phyloP scores from a whole-genome alignment of 164 flowering plant species.

The Akebia trifoliata region DNA sequence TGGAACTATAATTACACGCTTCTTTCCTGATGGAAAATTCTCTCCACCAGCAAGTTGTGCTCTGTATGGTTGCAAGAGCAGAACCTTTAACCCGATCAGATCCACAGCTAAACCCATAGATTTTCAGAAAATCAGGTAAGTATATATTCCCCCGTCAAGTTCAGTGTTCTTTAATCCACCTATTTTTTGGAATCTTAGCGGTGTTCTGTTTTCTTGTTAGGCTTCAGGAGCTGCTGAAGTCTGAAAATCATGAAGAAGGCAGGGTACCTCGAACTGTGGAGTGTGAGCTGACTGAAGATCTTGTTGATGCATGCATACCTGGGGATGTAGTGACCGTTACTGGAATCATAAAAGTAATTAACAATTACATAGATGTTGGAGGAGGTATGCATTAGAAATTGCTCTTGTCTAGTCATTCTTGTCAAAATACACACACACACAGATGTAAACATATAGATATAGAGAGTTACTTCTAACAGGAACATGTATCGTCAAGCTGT shows the following conservation, averaged over 20 bases:
- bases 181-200: slow-evolving; percentile 6
- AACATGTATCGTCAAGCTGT: too few species aligned
- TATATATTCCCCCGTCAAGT: too few species aligned
- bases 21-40: slow-evolving; percentile 90
- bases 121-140: slow-evolving; percentile 91
- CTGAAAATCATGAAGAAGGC: slow-evolving; percentile 91
- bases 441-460: too few species aligned
- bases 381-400: slow-evolving; percentile 56
- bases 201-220: slow-evolving; percentile 26
- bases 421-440: background rate
- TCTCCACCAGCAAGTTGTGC: slow-evolving; percentile 69
- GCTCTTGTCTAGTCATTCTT: background rate
- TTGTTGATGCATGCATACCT: slow-evolving; percentile 95
- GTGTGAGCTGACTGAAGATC: slow-evolving; percentile 91
- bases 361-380: slow-evolving; percentile 93
- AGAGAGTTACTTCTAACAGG: too few species aligned
- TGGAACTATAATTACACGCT: slow-evolving; percentile 43
- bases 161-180: background rate
- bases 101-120: slow-evolving; percentile 72
- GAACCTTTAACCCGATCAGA: slow-evolving; percentile 65
- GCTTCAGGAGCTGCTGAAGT: slow-evolving; percentile 71
- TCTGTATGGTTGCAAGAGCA: slow-evolving; percentile 74
- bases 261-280: slow-evolving; percentile 96
- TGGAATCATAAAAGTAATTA: slow-evolving; percentile 84
- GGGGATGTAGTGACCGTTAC: slow-evolving; percentile 96